Conservation (phyloP, 495 filamentous ascomycete species). For the Xylaria nigripes region DNA sequence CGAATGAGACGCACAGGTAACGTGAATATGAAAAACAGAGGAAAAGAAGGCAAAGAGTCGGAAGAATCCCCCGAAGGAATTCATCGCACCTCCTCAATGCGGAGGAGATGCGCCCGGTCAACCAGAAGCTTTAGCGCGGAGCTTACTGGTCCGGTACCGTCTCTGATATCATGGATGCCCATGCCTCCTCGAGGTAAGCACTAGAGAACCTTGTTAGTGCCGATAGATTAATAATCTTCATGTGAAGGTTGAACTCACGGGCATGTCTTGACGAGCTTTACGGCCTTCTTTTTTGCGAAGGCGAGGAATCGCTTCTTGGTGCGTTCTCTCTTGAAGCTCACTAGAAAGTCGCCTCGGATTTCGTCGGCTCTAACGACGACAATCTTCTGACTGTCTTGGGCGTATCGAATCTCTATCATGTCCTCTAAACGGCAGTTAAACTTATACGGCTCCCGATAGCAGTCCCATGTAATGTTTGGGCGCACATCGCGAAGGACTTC, state of each 20-base stretch:
- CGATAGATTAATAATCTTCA: neutral
- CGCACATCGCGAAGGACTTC: conserved; percentile 37
- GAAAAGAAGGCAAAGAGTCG: neutral
- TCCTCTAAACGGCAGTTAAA: conserved; percentile 34
- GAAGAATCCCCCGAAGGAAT: neutral
- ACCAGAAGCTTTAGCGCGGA: neutral
- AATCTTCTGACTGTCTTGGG: conserved; percentile 24
- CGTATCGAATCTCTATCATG: conserved; percentile 32
- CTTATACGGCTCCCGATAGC: conserved; percentile 38
- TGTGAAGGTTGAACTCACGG: conserved; percentile 18
- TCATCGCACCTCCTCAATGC: neutral
- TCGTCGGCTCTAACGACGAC: conserved; percentile 23
- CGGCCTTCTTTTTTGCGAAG: conserved; percentile 32
- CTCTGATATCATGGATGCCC: conserved; percentile 20
- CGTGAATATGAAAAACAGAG: neutral
- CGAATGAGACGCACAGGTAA: too few species aligned
- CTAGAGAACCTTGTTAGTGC: conserved; percentile 14
- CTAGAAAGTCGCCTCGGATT: conserved; percentile 30
- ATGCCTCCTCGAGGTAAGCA: conserved; percentile 15
- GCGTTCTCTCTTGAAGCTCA: conserved; percentile 37
- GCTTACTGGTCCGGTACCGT: conserved; percentile 17
- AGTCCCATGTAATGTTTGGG: conserved; percentile 35
- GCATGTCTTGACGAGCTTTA: conserved; percentile 28
- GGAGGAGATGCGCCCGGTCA: neutral
- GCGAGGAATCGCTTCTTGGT: conserved; percentile 40